These are phyloP conservation scores for Scenedesmus sp. DNA, from an alignment of 163 green algal genomes.

Conservation along the genomic window DNA sequence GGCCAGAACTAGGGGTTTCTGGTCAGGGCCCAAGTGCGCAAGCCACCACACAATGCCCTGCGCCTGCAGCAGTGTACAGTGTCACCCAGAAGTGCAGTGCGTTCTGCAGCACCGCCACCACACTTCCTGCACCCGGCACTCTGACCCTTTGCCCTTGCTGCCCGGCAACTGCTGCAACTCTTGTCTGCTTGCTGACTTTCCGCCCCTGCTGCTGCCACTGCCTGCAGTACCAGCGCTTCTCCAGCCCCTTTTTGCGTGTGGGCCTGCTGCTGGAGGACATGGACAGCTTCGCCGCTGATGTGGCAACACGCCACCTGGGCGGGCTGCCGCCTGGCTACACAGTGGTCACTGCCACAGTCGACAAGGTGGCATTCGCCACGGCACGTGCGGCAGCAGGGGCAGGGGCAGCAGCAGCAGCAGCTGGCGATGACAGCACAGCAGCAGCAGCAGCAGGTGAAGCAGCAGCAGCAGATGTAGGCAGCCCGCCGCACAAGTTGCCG, in stretches of 20 bases:
- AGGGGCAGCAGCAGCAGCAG: constrained; percentile 27
- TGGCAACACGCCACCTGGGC: constrained; percentile 36
- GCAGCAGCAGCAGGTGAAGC: constrained; percentile 26
- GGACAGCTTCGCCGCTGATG: constrained; percentile 57
- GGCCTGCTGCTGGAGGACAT: constrained; percentile 63
- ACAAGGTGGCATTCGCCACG: constrained; percentile 48
- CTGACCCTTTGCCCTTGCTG: too few relatives aligned
- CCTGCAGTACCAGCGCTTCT: constrained; percentile 61
- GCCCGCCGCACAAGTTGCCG: background rate
- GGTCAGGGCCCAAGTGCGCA: too few relatives aligned
- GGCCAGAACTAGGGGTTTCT: background rate
- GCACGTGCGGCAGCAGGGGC: constrained; percentile 16
- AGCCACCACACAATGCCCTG: too few relatives aligned
- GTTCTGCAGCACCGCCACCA: background rate
- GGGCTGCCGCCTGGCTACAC: constrained; percentile 25
- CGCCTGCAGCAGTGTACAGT: background rate
- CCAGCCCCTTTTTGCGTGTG: constrained; percentile 42
- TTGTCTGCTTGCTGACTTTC: too few relatives aligned
- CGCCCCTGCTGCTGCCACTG: background rate
- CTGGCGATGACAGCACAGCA: background rate
- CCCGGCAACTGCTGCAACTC: too few relatives aligned
- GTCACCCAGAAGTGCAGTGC: background rate
- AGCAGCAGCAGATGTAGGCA: background rate
- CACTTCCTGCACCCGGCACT: too few relatives aligned
- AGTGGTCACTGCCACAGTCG: constrained; percentile 43